A percentile compares a stretch with the other conserved stretches of the same genome.
Conservation (phyloP, 2,329 filamentous ascomycete genomes). For the Pseudogymnoascus sp. region DNA sequence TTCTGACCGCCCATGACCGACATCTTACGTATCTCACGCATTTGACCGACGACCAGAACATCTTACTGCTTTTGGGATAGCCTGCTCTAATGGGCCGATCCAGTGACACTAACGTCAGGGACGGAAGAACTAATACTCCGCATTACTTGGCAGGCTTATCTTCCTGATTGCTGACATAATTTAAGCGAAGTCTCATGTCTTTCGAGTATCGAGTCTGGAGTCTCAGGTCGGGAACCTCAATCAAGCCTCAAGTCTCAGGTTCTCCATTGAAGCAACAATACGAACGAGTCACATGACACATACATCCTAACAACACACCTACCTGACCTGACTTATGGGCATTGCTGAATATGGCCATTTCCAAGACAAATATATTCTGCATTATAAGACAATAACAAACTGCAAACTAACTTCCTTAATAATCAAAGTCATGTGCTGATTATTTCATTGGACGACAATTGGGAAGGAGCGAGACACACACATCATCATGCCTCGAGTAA, state of each 20-base stretch:
- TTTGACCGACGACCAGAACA: no score
- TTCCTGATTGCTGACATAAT: background rate
- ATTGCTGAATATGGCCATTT: background rate
- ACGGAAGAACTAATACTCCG: background rate
- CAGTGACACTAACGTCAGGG: background rate
- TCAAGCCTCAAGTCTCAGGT: background rate
- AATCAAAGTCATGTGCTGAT: background rate
- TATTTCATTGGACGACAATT: background rate
- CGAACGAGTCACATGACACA: background rate
- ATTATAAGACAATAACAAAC: constrained; percentile 1
- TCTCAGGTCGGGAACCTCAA: background rate
- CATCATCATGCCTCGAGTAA: background rate
- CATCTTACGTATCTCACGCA: no score
- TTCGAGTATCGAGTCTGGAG: background rate
- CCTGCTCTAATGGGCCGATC: background rate
- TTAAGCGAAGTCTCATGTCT: background rate
- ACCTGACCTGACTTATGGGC: background rate
- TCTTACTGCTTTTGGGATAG: no score
- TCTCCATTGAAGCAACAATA: background rate
- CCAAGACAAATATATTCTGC: background rate
- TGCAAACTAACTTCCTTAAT: background rate
- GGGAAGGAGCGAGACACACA: background rate
- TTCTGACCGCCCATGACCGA: background rate
- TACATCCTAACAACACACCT: background rate
- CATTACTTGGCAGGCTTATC: background rate